These are phyloP conservation scores for Meyerozyma smithsonii DNA, from an alignment of 1,139 yeast genomes.

Conservation along the genomic window DNA sequence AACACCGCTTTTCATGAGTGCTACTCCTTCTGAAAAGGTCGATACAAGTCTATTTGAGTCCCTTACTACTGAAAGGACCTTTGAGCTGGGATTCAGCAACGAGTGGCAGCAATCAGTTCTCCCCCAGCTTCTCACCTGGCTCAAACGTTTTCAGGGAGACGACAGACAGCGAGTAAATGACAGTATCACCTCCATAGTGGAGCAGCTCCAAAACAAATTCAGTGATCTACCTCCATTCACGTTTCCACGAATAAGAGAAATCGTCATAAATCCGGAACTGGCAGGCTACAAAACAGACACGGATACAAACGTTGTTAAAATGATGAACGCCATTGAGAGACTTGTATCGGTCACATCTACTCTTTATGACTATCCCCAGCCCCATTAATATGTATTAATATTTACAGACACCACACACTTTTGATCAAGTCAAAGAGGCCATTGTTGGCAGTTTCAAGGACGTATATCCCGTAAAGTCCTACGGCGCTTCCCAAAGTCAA, in stretches of 20 bases:
- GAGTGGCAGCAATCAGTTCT: slow-evolving; percentile 2
- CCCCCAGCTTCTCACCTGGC: background rate
- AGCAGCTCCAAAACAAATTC: slow-evolving; percentile 23
- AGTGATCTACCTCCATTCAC: slow-evolving; percentile 52
- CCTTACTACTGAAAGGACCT: too few relatives aligned
- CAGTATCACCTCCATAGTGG: slow-evolving; percentile 11
- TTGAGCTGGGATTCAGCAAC: slow-evolving; percentile 6
- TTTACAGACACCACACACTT: slow-evolving; percentile 31
- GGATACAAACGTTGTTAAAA: background rate
- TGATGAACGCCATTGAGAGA: background rate
- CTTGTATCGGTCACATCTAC: slow-evolving; percentile 2
- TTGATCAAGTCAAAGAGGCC: slow-evolving; percentile 50
- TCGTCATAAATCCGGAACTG: slow-evolving; percentile 35
- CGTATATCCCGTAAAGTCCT: slow-evolving; percentile 76
- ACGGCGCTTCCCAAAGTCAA: slow-evolving; percentile 68
- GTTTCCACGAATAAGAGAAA: slow-evolving; percentile 49
- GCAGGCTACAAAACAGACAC: slow-evolving; percentile 18
- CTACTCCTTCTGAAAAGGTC: too few relatives aligned
- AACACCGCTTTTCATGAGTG: too few relatives aligned
- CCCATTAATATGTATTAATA: background rate
- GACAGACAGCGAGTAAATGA: background rate
- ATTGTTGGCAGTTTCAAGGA: slow-evolving; percentile 66
- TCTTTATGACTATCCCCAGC: background rate
- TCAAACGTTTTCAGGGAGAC: background rate
- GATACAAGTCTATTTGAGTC: too few relatives aligned